Conservation (phyloP, 352 stramenopile species). For the Phytophthora hybrid region DNA sequence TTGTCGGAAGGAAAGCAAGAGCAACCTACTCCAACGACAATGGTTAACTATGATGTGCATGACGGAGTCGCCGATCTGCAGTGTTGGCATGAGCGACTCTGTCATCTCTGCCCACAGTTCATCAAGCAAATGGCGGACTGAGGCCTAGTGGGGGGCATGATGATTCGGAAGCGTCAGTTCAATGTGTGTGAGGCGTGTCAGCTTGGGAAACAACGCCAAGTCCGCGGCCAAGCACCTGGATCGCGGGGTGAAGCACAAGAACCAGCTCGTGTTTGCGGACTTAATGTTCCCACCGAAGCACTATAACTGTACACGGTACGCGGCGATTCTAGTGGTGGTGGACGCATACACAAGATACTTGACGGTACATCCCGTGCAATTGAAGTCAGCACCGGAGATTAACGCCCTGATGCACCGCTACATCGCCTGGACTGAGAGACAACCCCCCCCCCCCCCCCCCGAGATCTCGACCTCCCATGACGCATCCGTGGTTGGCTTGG, state of each 20-base stretch:
- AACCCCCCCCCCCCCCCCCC: too few species aligned
- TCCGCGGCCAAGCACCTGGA: background rate
- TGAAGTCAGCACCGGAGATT: background rate
- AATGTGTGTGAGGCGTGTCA: background rate
- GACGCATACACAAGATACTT: background rate
- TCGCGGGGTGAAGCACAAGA: background rate
- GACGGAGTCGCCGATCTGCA: constrained; percentile 6
- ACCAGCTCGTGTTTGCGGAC: background rate
- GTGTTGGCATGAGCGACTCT: constrained; percentile 12
- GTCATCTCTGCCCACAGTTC: constrained; percentile 1
- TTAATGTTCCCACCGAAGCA: background rate
- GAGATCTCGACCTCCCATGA: too few species aligned
- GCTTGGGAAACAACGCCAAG: too few species aligned
- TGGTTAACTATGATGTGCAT: constrained; percentile 5
- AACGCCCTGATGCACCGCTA: background rate
- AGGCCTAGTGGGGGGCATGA: background rate
- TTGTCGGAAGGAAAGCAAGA: background rate
- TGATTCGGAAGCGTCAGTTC: background rate
- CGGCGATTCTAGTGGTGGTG: background rate
- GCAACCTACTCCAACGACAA: background rate
- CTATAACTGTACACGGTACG: background rate
- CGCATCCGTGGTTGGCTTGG: too few species aligned
- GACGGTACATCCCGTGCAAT: background rate
- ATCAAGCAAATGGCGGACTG: background rate
- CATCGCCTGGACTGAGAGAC: background rate